Evolutionary conservation across 2,329 filamentous ascomycete species (phyloP).

Genomic region (Chalara sp.): DNA sequence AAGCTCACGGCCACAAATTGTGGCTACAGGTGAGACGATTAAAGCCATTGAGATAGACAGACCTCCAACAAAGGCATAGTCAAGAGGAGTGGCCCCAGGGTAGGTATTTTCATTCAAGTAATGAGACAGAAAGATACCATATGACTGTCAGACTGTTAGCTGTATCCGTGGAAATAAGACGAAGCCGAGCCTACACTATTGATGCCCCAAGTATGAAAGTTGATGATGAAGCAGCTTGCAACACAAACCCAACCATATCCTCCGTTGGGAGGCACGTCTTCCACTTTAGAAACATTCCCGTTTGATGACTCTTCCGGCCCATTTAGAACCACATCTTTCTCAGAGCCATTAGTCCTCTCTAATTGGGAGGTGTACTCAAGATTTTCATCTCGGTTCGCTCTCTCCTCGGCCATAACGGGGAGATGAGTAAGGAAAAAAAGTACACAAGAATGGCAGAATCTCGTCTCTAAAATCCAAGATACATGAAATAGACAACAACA

Average conservation of each 20-base stretch:
- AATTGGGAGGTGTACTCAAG: too few species aligned
- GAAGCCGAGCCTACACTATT: conserved; percentile 19
- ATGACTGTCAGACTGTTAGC: conserved; percentile 36
- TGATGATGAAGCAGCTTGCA: conserved; percentile 34
- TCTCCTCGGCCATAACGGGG: neutral
- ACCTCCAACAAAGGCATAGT: conserved; percentile 73
- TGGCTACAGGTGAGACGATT: conserved; percentile 54
- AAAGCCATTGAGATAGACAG: conserved; percentile 61
- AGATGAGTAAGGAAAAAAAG: too few species aligned
- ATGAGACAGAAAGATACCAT: conserved; percentile 71
- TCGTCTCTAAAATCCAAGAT: too few species aligned
- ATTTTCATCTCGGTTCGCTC: neutral
- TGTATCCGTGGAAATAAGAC: neutral
- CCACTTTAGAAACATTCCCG: neutral
- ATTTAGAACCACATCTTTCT: conserved; percentile 9
- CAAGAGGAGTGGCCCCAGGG: conserved; percentile 53
- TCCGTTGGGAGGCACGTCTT: conserved; percentile 43
- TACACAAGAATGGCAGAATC: too few species aligned
- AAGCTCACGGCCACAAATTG: conserved; percentile 41
- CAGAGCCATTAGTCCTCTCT: conserved; percentile 1
- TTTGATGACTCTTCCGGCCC: neutral
- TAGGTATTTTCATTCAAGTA: conserved; percentile 62
- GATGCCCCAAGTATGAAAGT: conserved; percentile 40
- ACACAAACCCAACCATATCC: conserved; percentile 53
- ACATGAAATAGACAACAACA: too few species aligned